Percentiles rank a stretch among this genome's conserved stretches.
Evolutionary conservation across 208 protist genomes (phyloP).

Genomic region (Sergeia podlipaevii): DNA sequence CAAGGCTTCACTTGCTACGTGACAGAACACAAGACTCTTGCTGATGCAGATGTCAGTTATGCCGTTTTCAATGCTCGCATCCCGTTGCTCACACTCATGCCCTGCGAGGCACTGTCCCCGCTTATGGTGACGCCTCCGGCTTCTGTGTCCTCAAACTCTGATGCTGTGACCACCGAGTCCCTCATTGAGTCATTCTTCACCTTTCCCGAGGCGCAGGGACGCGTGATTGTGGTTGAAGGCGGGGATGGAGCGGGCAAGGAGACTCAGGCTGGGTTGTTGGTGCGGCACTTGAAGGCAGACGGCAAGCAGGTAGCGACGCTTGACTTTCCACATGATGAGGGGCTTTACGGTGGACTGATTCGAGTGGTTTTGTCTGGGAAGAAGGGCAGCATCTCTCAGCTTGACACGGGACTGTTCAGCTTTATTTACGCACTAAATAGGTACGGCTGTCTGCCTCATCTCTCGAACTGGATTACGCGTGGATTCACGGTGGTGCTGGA

Average conservation of each 20-base stretch:
- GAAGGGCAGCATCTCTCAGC: slow-evolving; percentile 63
- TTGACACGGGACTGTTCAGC: slow-evolving; percentile 86
- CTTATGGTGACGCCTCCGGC: slow-evolving; percentile 16
- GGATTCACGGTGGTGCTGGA: slow-evolving; percentile 77
- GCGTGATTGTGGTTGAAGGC: slow-evolving; percentile 84
- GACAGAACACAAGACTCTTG: slow-evolving; percentile 41
- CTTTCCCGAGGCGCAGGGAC: neutral
- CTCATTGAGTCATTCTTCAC: slow-evolving; percentile 28
- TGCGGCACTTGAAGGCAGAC: slow-evolving; percentile 26
- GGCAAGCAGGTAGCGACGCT: slow-evolving; percentile 46
- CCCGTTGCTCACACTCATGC: slow-evolving; percentile 31
- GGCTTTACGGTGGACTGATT: slow-evolving; percentile 71
- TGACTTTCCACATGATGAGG: slow-evolving; percentile 84
- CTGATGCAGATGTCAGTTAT: slow-evolving; percentile 56
- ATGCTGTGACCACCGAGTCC: slow-evolving; percentile 8
- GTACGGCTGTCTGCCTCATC: slow-evolving; percentile 51
- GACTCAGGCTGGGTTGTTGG: slow-evolving; percentile 77
- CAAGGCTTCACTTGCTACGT: slow-evolving; percentile 54
- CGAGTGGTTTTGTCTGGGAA: slow-evolving; percentile 82
- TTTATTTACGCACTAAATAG: slow-evolving; percentile 89
- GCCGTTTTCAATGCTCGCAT: slow-evolving; percentile 52
- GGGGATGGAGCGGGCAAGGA: slow-evolving; percentile 91
- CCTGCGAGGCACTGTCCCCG: slow-evolving; percentile 29
- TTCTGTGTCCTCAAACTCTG: no score
- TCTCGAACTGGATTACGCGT: slow-evolving; percentile 60